Percentiles rank a stretch among this genome's conserved stretches.
These are phyloP conservation scores for Ceratocystis ficicola DNA, from an alignment of 2,329 filamentous ascomycete species.

Conservation along the genomic window DNA sequence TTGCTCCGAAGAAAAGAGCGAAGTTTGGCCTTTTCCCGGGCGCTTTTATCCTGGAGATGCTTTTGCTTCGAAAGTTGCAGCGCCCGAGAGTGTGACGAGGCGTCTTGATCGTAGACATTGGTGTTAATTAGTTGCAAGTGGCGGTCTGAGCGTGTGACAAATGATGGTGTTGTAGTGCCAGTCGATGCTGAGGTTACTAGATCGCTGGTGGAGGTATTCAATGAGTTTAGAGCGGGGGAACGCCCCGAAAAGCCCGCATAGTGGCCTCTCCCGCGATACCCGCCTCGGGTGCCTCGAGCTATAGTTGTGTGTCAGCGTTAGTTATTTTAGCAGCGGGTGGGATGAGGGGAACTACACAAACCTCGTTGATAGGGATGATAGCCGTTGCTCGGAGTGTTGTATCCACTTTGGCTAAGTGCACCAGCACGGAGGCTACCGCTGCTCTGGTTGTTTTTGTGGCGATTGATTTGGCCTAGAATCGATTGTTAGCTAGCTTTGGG, in stretches of 20 bases:
- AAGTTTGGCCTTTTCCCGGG: conserved; percentile 16
- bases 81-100: conserved; percentile 28
- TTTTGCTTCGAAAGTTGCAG: conserved; percentile 18
- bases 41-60: conserved; percentile 2
- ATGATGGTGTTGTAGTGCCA: conserved; percentile 30
- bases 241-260: not conserved
- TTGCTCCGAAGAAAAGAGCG: conserved; percentile 15
- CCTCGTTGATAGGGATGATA: conserved; percentile 29
- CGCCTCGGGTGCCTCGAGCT: conserved; percentile 25
- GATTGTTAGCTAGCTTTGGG: conserved; percentile 25
- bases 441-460: conserved; percentile 55
- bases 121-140: conserved; percentile 76
- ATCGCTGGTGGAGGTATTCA: conserved; percentile 24
- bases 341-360: conserved; percentile 19
- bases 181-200: conserved; percentile 27
- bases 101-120: conserved; percentile 35
- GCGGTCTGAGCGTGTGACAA: conserved; percentile 62
- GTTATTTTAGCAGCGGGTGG: not conserved
- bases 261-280: conserved; percentile 29
- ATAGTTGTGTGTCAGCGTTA: conserved; percentile 12
- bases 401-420: not conserved
- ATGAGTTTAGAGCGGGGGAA: conserved; percentile 26
- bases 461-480: conserved; percentile 60
- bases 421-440: conserved; percentile 25
- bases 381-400: conserved; percentile 11